Evolutionary conservation across 306 rosid genomes (phyloP), one percentile per base, ranked within the genome.

Genomic region (Canavalia ensiformis): DNA sequence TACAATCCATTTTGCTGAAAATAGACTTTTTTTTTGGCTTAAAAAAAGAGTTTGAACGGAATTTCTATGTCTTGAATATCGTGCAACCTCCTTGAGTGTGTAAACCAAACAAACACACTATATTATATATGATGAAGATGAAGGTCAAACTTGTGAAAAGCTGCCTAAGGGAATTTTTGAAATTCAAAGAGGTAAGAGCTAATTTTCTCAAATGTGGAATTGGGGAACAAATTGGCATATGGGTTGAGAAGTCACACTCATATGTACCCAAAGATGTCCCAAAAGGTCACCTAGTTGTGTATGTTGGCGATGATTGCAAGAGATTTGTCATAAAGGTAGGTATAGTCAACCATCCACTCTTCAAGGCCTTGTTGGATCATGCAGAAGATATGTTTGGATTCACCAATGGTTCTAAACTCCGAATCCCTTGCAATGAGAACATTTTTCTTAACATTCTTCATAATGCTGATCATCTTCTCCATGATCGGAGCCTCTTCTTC

Each of bases 361-460:
- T 93, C 75, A 79, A 18, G 67, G 84, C 80, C 3, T 58, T 93
- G 82, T 84, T 91, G 77, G 88, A 87, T 80, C 88, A 81, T 66
- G 91, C 94, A 5, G 97, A 91, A 68, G 91, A 91, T 46, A 87
- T 83, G 73, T 86, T 90, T 82, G 92, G 88, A 78, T 90, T 91
- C 73, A 18, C 58, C 71, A 71, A 56, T 37, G 78, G 59, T 80
- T 68, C 91, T 55, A 93, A 87, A 50, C 92, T 88, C 7, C 47
- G 81, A 7, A 88, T 93, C 65, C 97, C 96, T 86, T 91, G 96
- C 76, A 80, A 68, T 45, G 97, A 90, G 70, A 79, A 46, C 74
- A 72, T 75, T 79, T 93, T 93, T 81, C 76, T 88, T 9, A 50
- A 60, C 34, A 37, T 88, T 76, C 87, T 93, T 73, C 89, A 58